phyloP scores from a whole-genome alignment of 257 asterid genomes.

The Solanum etuberosum region DNA sequence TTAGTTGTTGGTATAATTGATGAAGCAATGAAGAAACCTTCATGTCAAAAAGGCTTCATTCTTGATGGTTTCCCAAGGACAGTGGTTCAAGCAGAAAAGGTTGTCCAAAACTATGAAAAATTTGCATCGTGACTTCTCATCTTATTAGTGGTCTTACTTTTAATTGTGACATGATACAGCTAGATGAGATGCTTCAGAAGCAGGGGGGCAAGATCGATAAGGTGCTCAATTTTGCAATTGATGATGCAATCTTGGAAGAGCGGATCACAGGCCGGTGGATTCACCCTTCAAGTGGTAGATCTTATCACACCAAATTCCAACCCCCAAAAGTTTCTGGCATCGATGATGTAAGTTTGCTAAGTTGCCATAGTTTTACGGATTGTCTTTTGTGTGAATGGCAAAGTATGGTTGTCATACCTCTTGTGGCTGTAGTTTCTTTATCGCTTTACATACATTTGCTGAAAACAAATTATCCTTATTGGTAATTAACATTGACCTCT shows the following conservation, averaged over 20 bases:
- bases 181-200: constrained; percentile 88
- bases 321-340: constrained; percentile 71
- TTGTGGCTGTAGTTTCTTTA: background rate
- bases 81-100: constrained; percentile 91
- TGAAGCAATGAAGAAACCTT: constrained; percentile 86
- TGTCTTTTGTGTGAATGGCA: background rate
- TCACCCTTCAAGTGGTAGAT: constrained; percentile 90
- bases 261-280: constrained; percentile 98
- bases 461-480: background rate
- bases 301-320: constrained; percentile 76
- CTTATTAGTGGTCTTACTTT: background rate
- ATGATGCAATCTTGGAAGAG: constrained; percentile 91
- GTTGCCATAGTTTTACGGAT: background rate
- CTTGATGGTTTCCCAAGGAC: constrained; percentile 99
- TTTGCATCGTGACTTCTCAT: background rate
- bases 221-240: constrained; percentile 90
- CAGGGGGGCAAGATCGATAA: constrained; percentile 78
- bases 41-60: constrained; percentile 90
- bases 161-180: constrained; percentile 29
- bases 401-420: background rate
- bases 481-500: background rate
- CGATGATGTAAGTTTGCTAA: constrained; percentile 56
- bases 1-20: constrained; percentile 88
- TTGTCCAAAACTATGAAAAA: background rate
- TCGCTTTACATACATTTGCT: background rate